Evolutionary conservation across 371 early-diverging fungal genomes (phyloP), one percentile per base, ranked within the genome.

Genomic region (Rhizopus delemar): DNA sequence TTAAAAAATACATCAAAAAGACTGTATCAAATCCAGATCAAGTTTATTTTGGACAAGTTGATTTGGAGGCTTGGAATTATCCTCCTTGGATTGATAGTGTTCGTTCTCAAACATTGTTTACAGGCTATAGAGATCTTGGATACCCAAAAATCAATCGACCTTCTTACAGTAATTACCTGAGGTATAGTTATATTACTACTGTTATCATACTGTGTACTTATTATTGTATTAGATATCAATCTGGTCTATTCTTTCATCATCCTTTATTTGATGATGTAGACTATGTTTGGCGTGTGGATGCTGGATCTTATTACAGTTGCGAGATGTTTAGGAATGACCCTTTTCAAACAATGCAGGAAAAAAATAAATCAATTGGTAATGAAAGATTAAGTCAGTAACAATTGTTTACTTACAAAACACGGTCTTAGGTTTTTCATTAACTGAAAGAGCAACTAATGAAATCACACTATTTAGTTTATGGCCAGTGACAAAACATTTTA

Each of bases 201-300:
- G 5, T 38, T 2, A 38, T 8, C 2, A 6, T 2, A 16, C 11
- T 13, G 11, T 7, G 3, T 32, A 49, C 32, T 32, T 29, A 32
- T 49, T 8, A 49, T 9, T 29, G 9, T 11, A 32, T 28, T 68
- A 81, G 90, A 46, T 95, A 88, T 65, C 88, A 92, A 46, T 88
- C 95, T 3, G 96, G 98, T 0, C 79, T 91, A 51, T 92, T 97
- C 65, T 90, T 81, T 57, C 76, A 82, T 60, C 95, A 97, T 67
- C 85, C 88, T 41, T 68, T 92, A 4, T 73, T 95, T 54, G 50
- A 73, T 28, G 71, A 89, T 41, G 94, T 86, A 43, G 91, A 95
- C 35, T 98, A 87, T 74, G 94, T 94, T 62, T 99, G 98, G 98
- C 80, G 98, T 0, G 81, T 99, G 5, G 98, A 98, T 69, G 95